Conservation (phyloP, 1,284 basidiomycete species). For the Pyrrhoderma lamaoense region DNA sequence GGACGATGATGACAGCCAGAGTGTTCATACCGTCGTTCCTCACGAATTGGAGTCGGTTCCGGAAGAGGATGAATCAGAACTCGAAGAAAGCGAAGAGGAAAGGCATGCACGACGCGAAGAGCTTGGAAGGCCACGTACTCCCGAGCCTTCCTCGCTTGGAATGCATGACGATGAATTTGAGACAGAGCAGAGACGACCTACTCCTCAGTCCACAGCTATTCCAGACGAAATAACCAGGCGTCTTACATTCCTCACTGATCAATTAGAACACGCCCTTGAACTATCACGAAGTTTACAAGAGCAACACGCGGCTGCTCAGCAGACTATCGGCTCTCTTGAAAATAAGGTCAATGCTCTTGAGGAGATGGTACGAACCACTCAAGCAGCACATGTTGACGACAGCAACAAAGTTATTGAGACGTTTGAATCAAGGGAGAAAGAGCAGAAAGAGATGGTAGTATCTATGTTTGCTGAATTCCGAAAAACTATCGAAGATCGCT, state of each 20-base stretch:
- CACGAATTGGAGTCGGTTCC: conserved; percentile 69
- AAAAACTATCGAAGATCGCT: conserved; percentile 68
- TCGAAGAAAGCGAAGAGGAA: conserved; percentile 38
- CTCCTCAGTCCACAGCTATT: conserved; percentile 27
- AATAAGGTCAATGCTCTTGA: conserved; percentile 58
- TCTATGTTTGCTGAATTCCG: conserved; percentile 59
- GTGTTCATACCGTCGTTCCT: conserved; percentile 54
- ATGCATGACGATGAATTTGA: conserved; percentile 42
- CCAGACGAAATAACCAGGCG: conserved; percentile 64
- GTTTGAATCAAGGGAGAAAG: conserved; percentile 30
- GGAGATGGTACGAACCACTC: conserved; percentile 42
- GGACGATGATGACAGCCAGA: conserved; percentile 54
- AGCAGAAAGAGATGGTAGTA: conserved; percentile 39
- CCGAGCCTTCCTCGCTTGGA: conserved; percentile 67
- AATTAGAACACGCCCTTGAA: conserved; percentile 73
- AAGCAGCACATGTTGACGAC: conserved; percentile 32
- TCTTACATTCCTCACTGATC: conserved; percentile 61
- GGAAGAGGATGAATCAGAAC: conserved; percentile 65
- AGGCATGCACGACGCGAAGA: conserved; percentile 45
- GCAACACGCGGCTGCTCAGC: conserved; percentile 75
- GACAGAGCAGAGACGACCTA: conserved; percentile 11
- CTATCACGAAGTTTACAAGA: conserved; percentile 68
- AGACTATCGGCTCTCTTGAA: conserved; percentile 73
- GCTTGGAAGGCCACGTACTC: conserved; percentile 62
- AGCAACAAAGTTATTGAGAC: conserved; percentile 39